phyloP scores from a whole-genome alignment of 345 rosid genomes.

The Aquilaria sinensis region DNA sequence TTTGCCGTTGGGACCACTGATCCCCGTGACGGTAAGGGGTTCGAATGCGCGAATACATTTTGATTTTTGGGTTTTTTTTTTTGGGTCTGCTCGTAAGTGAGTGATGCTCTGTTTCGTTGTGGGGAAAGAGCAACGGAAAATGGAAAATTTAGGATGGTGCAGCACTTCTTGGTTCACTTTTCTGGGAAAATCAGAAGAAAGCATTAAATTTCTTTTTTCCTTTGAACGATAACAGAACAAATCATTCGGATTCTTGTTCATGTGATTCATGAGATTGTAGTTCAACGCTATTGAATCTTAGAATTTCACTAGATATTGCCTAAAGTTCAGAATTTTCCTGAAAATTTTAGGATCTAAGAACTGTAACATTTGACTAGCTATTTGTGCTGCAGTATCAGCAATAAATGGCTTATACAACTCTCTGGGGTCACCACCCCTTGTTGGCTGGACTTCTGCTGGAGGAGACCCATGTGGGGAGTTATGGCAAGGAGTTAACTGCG shows the following conservation, averaged over 20 bases:
- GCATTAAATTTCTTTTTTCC: not conserved
- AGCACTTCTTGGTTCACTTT: not conserved
- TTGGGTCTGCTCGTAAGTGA: not conserved
- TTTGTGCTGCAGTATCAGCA: constrained; percentile 48
- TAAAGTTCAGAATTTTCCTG: too few species aligned
- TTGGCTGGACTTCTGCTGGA: constrained; percentile 66
- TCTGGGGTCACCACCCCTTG: constrained; percentile 58
- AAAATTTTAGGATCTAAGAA: not conserved
- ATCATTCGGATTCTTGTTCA: not conserved
- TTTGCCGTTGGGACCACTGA: constrained; percentile 43
- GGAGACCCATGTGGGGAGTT: constrained; percentile 91
- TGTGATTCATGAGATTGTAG: too few species aligned
- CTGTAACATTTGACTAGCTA: not conserved
- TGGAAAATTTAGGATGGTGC: constrained; percentile 7
- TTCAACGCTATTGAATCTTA: too few species aligned
- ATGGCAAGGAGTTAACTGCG: constrained; percentile 91
- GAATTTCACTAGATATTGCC: too few species aligned
- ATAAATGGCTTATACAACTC: constrained; percentile 57
- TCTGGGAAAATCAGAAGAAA: constrained; percentile 3
- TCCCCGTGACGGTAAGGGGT: constrained; percentile 53
- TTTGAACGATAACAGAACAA: too few species aligned
- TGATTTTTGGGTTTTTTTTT: not conserved
- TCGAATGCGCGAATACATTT: constrained; percentile 2
- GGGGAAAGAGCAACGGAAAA: constrained; percentile 6
- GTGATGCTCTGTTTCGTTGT: constrained; percentile 13